Evolutionary conservation across 306 rosid genomes (phyloP).

Genomic region (Pyrus betulifolia): DNA sequence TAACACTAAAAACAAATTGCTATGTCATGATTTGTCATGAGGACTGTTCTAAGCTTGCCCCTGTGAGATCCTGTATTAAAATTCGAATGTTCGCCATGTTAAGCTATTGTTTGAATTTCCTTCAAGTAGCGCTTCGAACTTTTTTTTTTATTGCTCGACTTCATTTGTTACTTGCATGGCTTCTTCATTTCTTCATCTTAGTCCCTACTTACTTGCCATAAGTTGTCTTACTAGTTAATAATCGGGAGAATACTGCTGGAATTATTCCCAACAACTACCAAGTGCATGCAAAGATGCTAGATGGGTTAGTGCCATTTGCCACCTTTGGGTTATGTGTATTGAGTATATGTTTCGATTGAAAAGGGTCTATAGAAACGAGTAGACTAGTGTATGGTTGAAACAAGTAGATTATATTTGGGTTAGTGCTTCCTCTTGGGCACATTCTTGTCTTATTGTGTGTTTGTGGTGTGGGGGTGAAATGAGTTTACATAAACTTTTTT

Average conservation of each 20-base stretch:
- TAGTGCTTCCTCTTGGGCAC: neutral
- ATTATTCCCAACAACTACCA: neutral
- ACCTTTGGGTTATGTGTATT: neutral
- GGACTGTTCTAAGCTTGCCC: neutral
- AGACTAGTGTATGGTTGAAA: neutral
- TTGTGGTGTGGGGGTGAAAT: neutral
- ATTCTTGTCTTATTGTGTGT: neutral
- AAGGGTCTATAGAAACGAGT: neutral
- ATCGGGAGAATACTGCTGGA: neutral
- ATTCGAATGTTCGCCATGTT: neutral
- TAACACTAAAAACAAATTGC: neutral
- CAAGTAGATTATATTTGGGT: neutral
- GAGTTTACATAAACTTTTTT: neutral
- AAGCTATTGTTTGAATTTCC: neutral
- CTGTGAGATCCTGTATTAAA: neutral
- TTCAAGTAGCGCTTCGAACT: too few relatives aligned
- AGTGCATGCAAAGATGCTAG: neutral
- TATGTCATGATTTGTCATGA: neutral
- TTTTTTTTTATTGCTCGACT: neutral
- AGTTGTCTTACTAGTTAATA: neutral
- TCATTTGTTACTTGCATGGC: neutral
- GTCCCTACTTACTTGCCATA: neutral
- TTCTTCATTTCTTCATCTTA: neutral
- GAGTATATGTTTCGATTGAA: neutral
- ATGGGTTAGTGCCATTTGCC: neutral